Conservation (phyloP, 805 yeast species). For the Ogataea haglerorum region DNA sequence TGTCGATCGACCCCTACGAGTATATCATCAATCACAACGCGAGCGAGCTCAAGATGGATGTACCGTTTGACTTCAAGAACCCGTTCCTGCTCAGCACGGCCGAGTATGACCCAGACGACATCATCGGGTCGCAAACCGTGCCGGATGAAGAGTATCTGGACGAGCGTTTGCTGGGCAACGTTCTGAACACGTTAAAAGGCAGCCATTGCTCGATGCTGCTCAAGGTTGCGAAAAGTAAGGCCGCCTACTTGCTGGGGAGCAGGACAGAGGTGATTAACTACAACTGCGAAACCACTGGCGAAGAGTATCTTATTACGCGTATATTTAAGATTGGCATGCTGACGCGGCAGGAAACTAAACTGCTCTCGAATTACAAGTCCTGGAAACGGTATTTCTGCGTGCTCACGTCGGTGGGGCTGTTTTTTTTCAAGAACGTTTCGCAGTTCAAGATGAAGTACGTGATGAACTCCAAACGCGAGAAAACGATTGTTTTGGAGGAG, state of each 20-base stretch:
- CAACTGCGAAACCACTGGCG: conserved; percentile 10
- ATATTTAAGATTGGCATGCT: conserved; percentile 40
- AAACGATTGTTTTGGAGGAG: conserved; percentile 30
- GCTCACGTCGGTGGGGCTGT: conserved; percentile 48
- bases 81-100: conserved; percentile 20
- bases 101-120: conserved; percentile 10
- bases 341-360: conserved; percentile 38
- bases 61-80: conserved; percentile 14
- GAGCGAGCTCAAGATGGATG: conserved; percentile 21
- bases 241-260: conserved; percentile 21
- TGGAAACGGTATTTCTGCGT: conserved; percentile 48
- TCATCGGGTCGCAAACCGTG: conserved; percentile 9
- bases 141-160: conserved; percentile 17
- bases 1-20: conserved; percentile 35
- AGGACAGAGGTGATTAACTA: conserved; percentile 15
- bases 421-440: conserved; percentile 41
- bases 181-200: conserved; percentile 17
- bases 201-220: conserved; percentile 23
- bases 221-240: conserved; percentile 27
- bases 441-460: conserved; percentile 32
- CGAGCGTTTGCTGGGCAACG: conserved; percentile 8
- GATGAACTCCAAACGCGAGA: conserved; percentile 13
- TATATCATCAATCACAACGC: conserved; percentile 31
- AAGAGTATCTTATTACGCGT: conserved; percentile 31
- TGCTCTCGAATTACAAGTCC: conserved; percentile 22